Evolutionary conservation across 805 yeast species (phyloP).

Genomic region (Wickerhamiella kazuoi): DNA sequence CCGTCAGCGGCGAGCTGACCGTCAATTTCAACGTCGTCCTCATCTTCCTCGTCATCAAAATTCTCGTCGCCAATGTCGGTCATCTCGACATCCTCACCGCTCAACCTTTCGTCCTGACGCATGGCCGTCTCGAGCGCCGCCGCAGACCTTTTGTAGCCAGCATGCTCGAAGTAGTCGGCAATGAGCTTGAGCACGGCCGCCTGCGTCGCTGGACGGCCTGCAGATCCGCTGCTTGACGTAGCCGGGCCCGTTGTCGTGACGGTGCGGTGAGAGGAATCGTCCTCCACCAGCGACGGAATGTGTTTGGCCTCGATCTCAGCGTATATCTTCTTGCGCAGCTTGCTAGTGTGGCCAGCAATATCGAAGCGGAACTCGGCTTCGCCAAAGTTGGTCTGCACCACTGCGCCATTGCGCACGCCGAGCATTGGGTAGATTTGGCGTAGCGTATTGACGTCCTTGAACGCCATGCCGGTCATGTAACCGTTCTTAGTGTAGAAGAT

Average conservation of each 20-base stretch:
- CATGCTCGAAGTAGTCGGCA: conserved; percentile 36
- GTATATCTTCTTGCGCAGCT: conserved; percentile 21
- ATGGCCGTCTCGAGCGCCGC: conserved; percentile 34
- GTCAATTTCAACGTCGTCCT: not conserved
- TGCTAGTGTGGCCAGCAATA: conserved; percentile 34
- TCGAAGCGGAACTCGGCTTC: conserved; percentile 38
- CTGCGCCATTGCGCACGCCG: conserved; percentile 28
- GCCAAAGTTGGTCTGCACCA: conserved; percentile 36
- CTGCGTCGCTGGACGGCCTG: too few relatives aligned
- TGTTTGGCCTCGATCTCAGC: not conserved
- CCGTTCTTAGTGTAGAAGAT: conserved; percentile 78
- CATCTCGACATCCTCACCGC: not conserved
- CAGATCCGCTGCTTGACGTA: not conserved
- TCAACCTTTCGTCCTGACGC: not conserved
- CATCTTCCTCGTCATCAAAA: not conserved
- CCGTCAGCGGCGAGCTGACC: conserved; percentile 2
- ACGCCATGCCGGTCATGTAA: conserved; percentile 37
- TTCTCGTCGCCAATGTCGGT: conserved; percentile 9
- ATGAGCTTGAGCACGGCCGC: conserved; percentile 23
- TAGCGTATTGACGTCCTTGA: conserved; percentile 26
- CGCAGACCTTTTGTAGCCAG: conserved; percentile 39
- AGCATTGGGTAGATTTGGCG: conserved; percentile 31
- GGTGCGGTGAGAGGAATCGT: too few relatives aligned
- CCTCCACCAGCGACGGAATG: too few relatives aligned
- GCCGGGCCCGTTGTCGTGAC: not conserved